Percentiles rank a stretch among this genome's conserved stretches.
phyloP scores from a whole-genome alignment of 208 protist species.

The Porcisia deanei region DNA sequence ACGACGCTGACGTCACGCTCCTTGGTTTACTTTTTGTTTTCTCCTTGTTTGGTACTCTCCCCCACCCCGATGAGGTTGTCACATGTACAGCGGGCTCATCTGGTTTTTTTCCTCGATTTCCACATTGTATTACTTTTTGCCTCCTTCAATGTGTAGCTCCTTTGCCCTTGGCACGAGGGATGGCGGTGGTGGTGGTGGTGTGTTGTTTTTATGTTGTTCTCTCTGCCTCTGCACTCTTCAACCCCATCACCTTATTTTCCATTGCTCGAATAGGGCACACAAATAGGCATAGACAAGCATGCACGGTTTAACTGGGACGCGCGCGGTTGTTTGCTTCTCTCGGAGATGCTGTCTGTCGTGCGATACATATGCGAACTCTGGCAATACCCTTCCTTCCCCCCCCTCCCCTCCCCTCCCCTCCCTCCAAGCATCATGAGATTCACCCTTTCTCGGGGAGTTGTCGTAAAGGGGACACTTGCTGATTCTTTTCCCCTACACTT shows the following conservation, averaged over 20 bases:
- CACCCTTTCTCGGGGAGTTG: background rate
- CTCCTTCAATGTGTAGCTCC: background rate
- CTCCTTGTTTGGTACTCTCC: background rate
- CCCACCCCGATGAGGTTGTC: background rate
- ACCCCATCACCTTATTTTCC: background rate
- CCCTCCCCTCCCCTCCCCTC: too few species aligned
- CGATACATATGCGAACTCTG: background rate
- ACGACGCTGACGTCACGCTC: constrained; percentile 24
- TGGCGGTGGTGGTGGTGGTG: background rate
- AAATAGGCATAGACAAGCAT: background rate
- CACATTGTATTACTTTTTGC: background rate
- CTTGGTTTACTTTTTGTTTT: background rate
- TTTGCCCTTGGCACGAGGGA: background rate
- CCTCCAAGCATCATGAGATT: background rate
- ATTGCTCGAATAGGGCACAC: background rate
- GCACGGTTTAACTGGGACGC: background rate
- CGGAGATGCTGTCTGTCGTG: background rate
- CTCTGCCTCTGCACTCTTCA: background rate
- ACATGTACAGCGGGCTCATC: background rate
- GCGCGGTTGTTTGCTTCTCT: background rate
- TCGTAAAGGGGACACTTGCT: background rate
- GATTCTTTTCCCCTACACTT: background rate
- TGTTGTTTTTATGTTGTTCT: background rate
- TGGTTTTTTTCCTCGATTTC: background rate
- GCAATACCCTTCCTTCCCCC: background rate